These are phyloP conservation scores for Pyrenophora tritici-repentis DNA, from an alignment of 2,329 filamentous ascomycete genomes.

Conservation along the genomic window DNA sequence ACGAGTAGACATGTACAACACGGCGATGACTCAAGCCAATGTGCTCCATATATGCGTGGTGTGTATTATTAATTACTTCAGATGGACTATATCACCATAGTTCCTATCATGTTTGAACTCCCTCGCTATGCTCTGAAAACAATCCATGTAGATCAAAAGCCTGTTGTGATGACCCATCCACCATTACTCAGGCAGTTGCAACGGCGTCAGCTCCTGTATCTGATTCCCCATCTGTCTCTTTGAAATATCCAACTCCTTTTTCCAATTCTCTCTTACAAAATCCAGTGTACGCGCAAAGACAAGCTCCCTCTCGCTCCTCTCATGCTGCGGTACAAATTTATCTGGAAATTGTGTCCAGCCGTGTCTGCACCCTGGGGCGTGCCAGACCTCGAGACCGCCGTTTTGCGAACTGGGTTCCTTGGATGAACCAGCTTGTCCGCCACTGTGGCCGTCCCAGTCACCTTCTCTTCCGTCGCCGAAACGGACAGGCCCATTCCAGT, in stretches of 20 bases:
- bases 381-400: slow-evolving; percentile 47
- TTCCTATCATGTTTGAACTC: too few relatives aligned
- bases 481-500: slow-evolving; percentile 41
- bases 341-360: slow-evolving; percentile 54
- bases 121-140: too few relatives aligned
- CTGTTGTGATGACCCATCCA: background rate
- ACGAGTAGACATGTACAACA: too few relatives aligned
- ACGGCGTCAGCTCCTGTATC: slow-evolving; percentile 21
- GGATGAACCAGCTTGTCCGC: slow-evolving; percentile 22
- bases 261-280: slow-evolving; percentile 48
- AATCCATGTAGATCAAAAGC: background rate
- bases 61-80: too few relatives aligned
- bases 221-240: slow-evolving; percentile 17
- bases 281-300: slow-evolving; percentile 45
- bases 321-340: slow-evolving; percentile 44
- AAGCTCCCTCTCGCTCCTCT: slow-evolving; percentile 43
- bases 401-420: slow-evolving; percentile 25
- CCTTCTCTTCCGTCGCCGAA: slow-evolving; percentile 42
- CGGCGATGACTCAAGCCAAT: too few relatives aligned
- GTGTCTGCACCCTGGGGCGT: slow-evolving; percentile 43
- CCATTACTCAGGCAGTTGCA: slow-evolving; percentile 13
- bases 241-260: slow-evolving; percentile 24
- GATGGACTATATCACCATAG: too few relatives aligned
- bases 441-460: slow-evolving; percentile 37
- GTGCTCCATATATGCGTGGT: too few relatives aligned